These are phyloP conservation scores for Tetrapyrgos nigripes DNA, from an alignment of 1,284 basidiomycete genomes.

Conservation along the genomic window DNA sequence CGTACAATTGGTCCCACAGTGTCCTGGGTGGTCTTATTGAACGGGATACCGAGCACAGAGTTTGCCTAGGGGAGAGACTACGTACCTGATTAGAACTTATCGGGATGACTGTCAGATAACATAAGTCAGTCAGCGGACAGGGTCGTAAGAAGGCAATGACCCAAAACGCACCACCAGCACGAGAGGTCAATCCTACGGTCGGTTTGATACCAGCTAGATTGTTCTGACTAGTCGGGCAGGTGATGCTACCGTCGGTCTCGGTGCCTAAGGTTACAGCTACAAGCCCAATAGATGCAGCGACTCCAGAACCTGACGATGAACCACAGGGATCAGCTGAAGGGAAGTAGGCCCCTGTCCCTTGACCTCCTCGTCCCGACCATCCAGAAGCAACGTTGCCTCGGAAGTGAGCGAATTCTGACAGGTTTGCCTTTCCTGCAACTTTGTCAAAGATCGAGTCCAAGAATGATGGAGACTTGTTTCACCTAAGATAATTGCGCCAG, in stretches of 20 bases:
- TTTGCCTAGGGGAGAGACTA: no score
- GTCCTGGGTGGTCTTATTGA: no score
- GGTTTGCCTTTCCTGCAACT: constrained; percentile 60
- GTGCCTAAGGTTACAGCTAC: constrained; percentile 59
- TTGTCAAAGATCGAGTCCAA: neutral
- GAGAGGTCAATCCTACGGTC: constrained; percentile 65
- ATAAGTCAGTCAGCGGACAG: neutral
- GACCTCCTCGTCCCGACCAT: constrained; percentile 72
- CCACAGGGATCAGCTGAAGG: constrained; percentile 67
- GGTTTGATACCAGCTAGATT: constrained; percentile 67
- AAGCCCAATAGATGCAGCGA: constrained; percentile 68
- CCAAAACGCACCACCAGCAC: constrained; percentile 59
- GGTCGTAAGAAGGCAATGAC: neutral
- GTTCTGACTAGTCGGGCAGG: constrained; percentile 55
- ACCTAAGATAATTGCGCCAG: constrained; percentile 74
- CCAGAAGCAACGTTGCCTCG: constrained; percentile 63
- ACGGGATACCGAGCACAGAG: no score
- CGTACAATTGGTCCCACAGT: constrained; percentile 68
- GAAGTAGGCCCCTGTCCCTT: constrained; percentile 65
- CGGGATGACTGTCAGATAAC: constrained; percentile 52
- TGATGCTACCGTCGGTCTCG: constrained; percentile 73
- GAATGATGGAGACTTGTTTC: neutral
- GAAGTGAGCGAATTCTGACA: constrained; percentile 69
- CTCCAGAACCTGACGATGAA: constrained; percentile 69
- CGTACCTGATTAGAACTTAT: constrained; percentile 61